Evolutionary conservation across 129 eudicot genomes (phyloP), one percentile per base, ranked within the genome.

Genomic region (Ambrosia artemisiifolia): DNA sequence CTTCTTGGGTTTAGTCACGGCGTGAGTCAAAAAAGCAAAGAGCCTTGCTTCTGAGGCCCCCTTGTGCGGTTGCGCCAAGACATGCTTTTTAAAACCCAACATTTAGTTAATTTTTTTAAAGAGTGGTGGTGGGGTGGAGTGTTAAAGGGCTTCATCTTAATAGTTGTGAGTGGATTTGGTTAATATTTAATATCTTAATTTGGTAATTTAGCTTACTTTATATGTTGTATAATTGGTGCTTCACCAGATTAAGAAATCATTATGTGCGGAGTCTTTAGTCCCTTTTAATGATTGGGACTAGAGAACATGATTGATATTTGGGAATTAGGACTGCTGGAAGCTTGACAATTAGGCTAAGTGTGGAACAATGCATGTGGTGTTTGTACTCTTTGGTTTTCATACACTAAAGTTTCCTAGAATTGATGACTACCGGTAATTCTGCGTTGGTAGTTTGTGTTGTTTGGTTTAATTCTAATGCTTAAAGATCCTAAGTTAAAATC

Each of bases 91-190:
- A n/a, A n/a, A n/a, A n/a, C n/a, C n/a, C n/a, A n/a, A n/a, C n/a
- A n/a, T 59, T 57, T 57, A 0, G 7, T 57, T 57, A 11, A 2
- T 28, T 57, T 54, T 54, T 2, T 1, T 18, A 1, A 14, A 0
- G 56, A 7, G 36, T 16, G 30, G 32, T 24, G n/a, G 49, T 17
- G 56, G 46, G 56, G n/a, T n/a, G n/a, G n/a, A n/a, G 19, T 12
- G 20, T 49, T n/a, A 49, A 17, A 32, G 19, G 66, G 44, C 19
- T 5, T 61, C 18, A 12, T 33, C 36, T 57, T 7, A 30, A 20
- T 35, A 10, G 69, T 67, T 47, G 72, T 46, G 24, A 30, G 28
- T 67, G 57, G n/a, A 44, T 28, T 14, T 67, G 57, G 57, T 67
- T 48, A 48, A 14, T 36, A 36, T 13, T 48, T 48, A 13, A 48